A percentile compares a stretch with the other conserved stretches of the same genome.
Conservation (phyloP, 1,284 basidiomycete species). For the Porogramme epimiltina region DNA sequence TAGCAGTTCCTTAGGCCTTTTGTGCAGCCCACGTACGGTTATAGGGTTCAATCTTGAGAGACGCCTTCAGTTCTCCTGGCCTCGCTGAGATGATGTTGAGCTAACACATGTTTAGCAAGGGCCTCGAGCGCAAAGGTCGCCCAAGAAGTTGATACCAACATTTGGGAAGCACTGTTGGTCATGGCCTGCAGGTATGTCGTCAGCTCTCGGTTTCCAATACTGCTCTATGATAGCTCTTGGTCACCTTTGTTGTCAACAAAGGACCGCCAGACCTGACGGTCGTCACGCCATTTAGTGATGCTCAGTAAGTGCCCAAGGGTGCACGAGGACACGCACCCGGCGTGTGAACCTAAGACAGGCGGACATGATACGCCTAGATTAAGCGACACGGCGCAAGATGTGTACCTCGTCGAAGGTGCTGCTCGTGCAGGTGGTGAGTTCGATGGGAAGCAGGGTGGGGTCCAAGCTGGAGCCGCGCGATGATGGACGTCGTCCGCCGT, state of each 20-base stretch:
- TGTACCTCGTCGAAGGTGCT: too few species aligned
- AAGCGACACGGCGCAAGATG: too few species aligned
- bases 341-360: conserved; percentile 25
- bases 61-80: conserved; percentile 67
- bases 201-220: background rate
- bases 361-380: conserved; percentile 12
- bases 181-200: conserved; percentile 53
- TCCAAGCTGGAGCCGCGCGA: too few species aligned
- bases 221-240: background rate
- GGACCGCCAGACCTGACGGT: conserved; percentile 73
- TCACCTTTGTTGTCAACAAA: conserved; percentile 75
- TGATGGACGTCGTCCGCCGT: too few species aligned
- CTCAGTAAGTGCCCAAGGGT: too few species aligned
- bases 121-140: background rate
- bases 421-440: too few species aligned
- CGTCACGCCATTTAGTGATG: too few species aligned
- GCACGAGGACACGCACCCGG: conserved; percentile 17
- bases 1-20: background rate
- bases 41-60: conserved; percentile 70
- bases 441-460: too few species aligned
- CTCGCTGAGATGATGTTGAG: conserved; percentile 62
- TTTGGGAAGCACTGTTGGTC: conserved; percentile 79
- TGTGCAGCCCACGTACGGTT: conserved; percentile 53
- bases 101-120: conserved; percentile 40
- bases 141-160: conserved; percentile 39